Base-by-base conservation (phyloP, 2,329 filamentous ascomycete genomes). In the Penicillium nordicum region DNA sequence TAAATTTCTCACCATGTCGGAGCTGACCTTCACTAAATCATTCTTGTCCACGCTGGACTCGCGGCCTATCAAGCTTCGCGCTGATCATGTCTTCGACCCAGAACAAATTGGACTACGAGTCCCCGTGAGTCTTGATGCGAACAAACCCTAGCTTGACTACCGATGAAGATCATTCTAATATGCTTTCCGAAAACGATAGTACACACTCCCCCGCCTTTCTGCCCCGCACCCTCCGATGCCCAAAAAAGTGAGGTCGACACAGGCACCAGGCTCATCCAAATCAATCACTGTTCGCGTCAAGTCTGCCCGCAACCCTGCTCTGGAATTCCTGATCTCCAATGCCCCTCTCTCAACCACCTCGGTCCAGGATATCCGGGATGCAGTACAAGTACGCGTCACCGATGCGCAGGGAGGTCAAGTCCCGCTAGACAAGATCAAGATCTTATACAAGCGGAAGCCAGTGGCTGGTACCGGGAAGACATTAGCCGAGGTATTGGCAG, bases 81-180 rank as follows among this genome's bases (percentile, higher is more conserved):
- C 89, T 62, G 91, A 97, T 74, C 89, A 97, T 84, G 87, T 95
- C 74, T 90, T 93, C 75, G 90, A 97, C 70, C 86, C 90, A 48
- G 87, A 86, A 67, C 85, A 82, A 63, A 92, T 93, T 72, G 88
- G 90, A 25, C 79, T 88, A 27, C 85, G 89, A 60, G 82, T 86
- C 63, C 88, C 92, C 16, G 93, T 97, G 83, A 30, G 86, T 64
- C 44, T 40, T 34, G 14, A 25, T 47, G 38, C 9, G 12, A 56
- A 21, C 16, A 43, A 16, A 27, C 14, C 3, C 7, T 11, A 8
- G 3, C 25, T 23, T 40, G 3, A 10, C 12, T 14, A 25, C 25
- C 7, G 4, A 36, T 40, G 11, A 38, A 21, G 10, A 12, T n/a
- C 27, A n/a, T 27, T 11, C 48, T 46, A 12, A 41, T 8, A 14